Base-by-base conservation (phyloP, 305 asterid genomes). In the Andrographis paniculata region DNA sequence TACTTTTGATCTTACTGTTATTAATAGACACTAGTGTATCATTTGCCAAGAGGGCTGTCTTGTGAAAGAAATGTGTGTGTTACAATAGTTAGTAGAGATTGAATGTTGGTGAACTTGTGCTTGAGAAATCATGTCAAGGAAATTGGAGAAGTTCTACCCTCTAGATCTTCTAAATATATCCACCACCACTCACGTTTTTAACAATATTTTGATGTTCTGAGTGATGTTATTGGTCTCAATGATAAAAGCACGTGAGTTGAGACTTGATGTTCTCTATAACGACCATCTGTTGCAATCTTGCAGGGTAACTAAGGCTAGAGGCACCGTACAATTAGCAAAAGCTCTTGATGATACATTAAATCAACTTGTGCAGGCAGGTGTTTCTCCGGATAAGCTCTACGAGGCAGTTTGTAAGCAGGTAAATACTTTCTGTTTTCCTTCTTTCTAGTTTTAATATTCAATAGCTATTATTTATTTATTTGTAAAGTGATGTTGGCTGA, bases 401-500 rank as follows among this genome's bases (percentile, higher is more conserved):
- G 74, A 75, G 22, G 73, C 95, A 28, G 94, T 87, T 57, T 87
- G 95, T 82, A 87, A 87, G 56, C 99, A 91, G 95, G 99, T 91
- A 24, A 53, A 48, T 31, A 18, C 17, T 53, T 39, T 28, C 14
- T 49, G 47, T 49, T 22, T 38, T 41, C 18, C 66, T 4, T n/a
- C 14, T 45, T 38, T 23, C 33, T 44, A 48, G 33, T n/a, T 60
- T 52, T 27, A 27, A 12, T 4, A 33, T 27, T 17, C 41, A 52
- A 22, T 14, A 53, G 42, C 36, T 20, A 14, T 23, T 42, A 6
- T 46, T 4, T 4, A 20, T 41, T 64, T 45, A 30, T 15, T 45
- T 56, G 42, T 53, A 14, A 37, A 42, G 45, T 28, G 53, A 40
- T 51, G 51, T 36, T 63, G 56, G 35, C 14, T 54, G 16, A 33